phyloP scores from a whole-genome alignment of 257 asterid species.

The Jacaranda mimosifolia region DNA sequence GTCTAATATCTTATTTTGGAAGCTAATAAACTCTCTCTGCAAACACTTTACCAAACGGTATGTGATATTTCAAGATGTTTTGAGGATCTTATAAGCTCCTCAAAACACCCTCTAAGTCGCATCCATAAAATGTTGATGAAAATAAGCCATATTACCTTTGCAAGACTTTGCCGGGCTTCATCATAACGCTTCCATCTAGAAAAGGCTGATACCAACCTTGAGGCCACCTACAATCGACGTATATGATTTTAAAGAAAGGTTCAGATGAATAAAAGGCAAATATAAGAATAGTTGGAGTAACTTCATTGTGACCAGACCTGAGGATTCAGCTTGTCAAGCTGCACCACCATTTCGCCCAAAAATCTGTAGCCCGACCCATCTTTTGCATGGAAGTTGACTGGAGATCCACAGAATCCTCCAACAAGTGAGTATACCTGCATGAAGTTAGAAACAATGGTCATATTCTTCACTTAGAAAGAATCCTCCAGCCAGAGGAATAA shows the following conservation, averaged over 20 bases:
- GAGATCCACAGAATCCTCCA: slow-evolving; percentile 83
- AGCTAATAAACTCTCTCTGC: too few species aligned
- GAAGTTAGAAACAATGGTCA: slow-evolving; percentile 4
- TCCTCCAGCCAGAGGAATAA: not conserved
- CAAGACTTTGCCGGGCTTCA: slow-evolving; percentile 71
- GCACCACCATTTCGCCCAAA: slow-evolving; percentile 75
- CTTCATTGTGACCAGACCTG: slow-evolving; percentile 51
- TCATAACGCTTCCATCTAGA: slow-evolving; percentile 90
- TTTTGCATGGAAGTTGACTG: slow-evolving; percentile 73
- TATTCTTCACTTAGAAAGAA: not conserved
- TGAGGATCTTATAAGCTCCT: too few species aligned
- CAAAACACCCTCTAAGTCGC: not conserved
- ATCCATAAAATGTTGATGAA: slow-evolving; percentile 6
- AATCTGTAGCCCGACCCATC: slow-evolving; percentile 85
- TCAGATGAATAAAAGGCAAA: not conserved
- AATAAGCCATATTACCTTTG: slow-evolving; percentile 57
- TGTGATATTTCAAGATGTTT: too few species aligned
- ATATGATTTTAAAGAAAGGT: not conserved
- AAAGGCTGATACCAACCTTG: slow-evolving; percentile 81
- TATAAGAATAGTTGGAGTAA: not conserved
- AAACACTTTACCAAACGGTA: too few species aligned
- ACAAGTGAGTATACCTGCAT: slow-evolving; percentile 74
- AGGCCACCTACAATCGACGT: slow-evolving; percentile 66
- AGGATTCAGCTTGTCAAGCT: slow-evolving; percentile 87
- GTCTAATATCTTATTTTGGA: too few species aligned